Percentiles rank a stretch among this genome's conserved stretches.
Evolutionary conservation across 129 eudicot species (phyloP).

Genomic region (Pittosporum tobira): DNA sequence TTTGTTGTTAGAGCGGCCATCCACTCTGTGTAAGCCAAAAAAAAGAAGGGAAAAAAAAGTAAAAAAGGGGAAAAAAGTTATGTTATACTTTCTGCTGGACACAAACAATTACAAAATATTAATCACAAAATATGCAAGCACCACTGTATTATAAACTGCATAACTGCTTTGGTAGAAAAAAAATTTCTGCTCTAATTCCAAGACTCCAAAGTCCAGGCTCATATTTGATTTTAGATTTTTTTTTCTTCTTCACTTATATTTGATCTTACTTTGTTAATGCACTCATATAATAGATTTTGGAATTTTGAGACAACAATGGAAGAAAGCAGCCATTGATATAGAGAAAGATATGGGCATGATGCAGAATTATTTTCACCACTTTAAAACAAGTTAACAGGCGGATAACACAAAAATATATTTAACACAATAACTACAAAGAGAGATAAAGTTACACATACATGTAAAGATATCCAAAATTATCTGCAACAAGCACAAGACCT

Average conservation of each 20-base stretch:
- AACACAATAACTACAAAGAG: background rate
- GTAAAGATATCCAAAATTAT: constrained; percentile 74
- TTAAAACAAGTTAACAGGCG: background rate
- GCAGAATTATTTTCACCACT: background rate
- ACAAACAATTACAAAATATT: background rate
- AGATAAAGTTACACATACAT: constrained; percentile 29
- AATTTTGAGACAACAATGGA: too few relatives aligned
- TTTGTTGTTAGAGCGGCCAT: constrained; percentile 49
- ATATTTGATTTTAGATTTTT: background rate
- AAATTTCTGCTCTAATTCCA: background rate
- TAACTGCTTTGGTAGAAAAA: background rate
- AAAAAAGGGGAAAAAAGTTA: background rate
- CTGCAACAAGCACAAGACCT: constrained; percentile 78
- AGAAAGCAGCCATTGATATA: too few relatives aligned
- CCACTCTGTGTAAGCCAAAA: constrained; percentile 40
- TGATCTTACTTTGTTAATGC: too few relatives aligned
- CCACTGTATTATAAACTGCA: background rate
- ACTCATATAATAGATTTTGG: too few relatives aligned
- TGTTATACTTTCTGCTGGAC: background rate
- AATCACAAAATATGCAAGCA: background rate
- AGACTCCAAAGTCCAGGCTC: too few relatives aligned
- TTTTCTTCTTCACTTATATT: background rate
- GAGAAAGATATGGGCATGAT: too few relatives aligned
- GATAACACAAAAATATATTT: background rate
- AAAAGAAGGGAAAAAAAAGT: too few relatives aligned